These are phyloP conservation scores for Alternaria arbusti DNA, from an alignment of 2,329 filamentous ascomycete species.

Conservation along the genomic window DNA sequence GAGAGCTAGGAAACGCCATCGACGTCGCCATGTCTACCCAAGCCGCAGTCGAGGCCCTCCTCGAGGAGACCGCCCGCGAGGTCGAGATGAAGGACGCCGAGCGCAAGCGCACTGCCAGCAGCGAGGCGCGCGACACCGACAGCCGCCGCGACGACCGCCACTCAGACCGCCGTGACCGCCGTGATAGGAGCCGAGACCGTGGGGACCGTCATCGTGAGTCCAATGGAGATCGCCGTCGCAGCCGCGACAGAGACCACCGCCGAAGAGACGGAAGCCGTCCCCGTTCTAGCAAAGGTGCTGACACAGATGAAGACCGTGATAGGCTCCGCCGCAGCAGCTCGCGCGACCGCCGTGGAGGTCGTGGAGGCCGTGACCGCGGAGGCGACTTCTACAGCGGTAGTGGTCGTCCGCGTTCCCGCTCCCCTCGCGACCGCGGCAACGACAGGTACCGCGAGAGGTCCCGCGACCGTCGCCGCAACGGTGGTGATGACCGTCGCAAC, in stretches of 20 bases:
- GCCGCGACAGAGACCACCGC: conserved; percentile 40
- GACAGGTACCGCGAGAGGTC: conserved; percentile 56
- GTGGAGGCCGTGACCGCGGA: conserved; percentile 34
- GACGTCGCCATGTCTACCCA: conserved; percentile 43
- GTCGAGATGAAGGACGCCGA: conserved; percentile 23
- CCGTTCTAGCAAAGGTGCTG: conserved; percentile 43
- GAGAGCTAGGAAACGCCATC: conserved; percentile 26
- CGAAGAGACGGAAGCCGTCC: conserved; percentile 40
- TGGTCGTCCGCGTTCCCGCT: conserved; percentile 47
- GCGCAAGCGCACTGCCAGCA: conserved; percentile 23
- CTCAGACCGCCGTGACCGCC: conserved; percentile 30
- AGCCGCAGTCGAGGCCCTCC: conserved; percentile 85
- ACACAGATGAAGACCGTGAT: conserved; percentile 49
- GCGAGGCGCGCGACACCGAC: conserved; percentile 39
- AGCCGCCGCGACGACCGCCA: conserved; percentile 37
- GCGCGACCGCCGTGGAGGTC: conserved; percentile 36
- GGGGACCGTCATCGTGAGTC: conserved; percentile 39
- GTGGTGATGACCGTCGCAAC: conserved; percentile 54
- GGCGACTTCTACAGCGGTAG: conserved; percentile 50
- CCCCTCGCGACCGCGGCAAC: conserved; percentile 50
- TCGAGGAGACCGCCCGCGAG: conserved; percentile 64
- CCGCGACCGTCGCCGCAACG: conserved; percentile 52
- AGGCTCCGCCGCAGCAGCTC: conserved; percentile 36
- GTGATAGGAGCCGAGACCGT: conserved; percentile 38
- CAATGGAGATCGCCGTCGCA: conserved; percentile 39